Conservation (phyloP, 805 yeast genomes). For the Komagataella phaffii region DNA sequence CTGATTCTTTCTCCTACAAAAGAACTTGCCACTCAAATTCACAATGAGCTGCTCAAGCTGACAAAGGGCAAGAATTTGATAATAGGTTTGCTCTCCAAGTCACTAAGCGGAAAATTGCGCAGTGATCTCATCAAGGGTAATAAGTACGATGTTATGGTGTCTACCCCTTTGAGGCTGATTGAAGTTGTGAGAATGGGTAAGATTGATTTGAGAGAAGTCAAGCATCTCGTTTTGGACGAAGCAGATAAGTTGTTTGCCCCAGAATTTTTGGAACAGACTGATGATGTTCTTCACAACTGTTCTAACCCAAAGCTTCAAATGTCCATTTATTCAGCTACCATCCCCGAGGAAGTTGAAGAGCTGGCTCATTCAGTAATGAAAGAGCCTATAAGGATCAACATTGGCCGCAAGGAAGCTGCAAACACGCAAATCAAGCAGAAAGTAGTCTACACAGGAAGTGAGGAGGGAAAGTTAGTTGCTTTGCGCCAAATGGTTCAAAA, state of each 20-base stretch:
- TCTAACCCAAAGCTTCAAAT: constrained; percentile 39
- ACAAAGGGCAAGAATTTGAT: constrained; percentile 42
- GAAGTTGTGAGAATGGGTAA: constrained; percentile 56
- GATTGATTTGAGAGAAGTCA: constrained; percentile 51
- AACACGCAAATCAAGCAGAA: constrained; percentile 71
- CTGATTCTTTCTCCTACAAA: constrained; percentile 87
- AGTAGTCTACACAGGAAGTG: constrained; percentile 79
- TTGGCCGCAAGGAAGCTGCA: constrained; percentile 93
- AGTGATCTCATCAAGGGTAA: constrained; percentile 43
- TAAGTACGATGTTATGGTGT: constrained; percentile 67
- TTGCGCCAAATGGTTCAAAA: constrained; percentile 75
- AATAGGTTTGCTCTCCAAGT: constrained; percentile 56
- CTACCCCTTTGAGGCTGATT: constrained; percentile 83
- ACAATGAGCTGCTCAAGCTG: constrained; percentile 48
- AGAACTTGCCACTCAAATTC: constrained; percentile 83
- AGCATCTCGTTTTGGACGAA: constrained; percentile 79
- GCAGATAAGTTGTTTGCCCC: constrained; percentile 89
- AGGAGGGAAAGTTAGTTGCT: constrained; percentile 89
- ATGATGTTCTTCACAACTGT: constrained; percentile 57
- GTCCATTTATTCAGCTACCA: constrained; percentile 89
- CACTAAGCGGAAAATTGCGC: constrained; percentile 53
- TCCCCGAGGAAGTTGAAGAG: constrained; percentile 87
- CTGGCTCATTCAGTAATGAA: constrained; percentile 76
- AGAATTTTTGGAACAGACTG: constrained; percentile 84
- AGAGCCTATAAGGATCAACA: constrained; percentile 74